Percentiles rank a stretch among this genome's conserved stretches.
Conservation (phyloP, 73 alveolate species). For the Urostyla sp. region DNA sequence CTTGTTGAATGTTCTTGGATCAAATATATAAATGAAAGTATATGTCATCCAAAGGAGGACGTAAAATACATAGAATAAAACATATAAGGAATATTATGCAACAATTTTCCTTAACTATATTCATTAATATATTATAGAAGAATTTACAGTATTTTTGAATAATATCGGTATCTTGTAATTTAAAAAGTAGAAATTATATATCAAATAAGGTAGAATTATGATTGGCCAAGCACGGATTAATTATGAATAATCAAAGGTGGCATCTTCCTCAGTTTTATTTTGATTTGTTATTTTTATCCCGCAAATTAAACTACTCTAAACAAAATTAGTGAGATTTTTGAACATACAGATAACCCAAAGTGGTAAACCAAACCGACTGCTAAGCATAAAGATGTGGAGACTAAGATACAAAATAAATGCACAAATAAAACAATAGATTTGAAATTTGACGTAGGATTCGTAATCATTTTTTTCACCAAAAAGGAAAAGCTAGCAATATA, state of each 20-base stretch:
- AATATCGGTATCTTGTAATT: conserved; percentile 6
- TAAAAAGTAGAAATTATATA: conserved; percentile 9
- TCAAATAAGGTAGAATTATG: not conserved
- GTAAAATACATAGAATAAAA: not conserved
- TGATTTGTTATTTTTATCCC: conserved; percentile 9
- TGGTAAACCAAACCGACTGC: not conserved
- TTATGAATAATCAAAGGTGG: too few relatives aligned
- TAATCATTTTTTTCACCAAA: not conserved
- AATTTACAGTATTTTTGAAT: conserved; percentile 5
- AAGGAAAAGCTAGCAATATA: not conserved
- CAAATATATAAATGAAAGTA: too few relatives aligned
- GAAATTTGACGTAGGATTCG: conserved; percentile 13
- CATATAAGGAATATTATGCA: not conserved
- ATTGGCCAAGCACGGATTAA: too few relatives aligned
- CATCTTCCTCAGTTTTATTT: conserved; percentile 21
- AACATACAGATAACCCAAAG: conserved; percentile 18
- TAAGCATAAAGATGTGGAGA: not conserved
- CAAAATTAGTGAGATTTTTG: not conserved
- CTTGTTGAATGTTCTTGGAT: too few relatives aligned
- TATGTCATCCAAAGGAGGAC: not conserved
- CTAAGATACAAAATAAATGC: not conserved
- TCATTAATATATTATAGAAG: not conserved
- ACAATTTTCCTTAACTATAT: conserved; percentile 5
- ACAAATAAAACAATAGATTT: not conserved
- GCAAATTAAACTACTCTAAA: conserved; percentile 1